These are phyloP conservation scores for Hypericum perforatum DNA, from an alignment of 345 rosid species.

Conservation along the genomic window DNA sequence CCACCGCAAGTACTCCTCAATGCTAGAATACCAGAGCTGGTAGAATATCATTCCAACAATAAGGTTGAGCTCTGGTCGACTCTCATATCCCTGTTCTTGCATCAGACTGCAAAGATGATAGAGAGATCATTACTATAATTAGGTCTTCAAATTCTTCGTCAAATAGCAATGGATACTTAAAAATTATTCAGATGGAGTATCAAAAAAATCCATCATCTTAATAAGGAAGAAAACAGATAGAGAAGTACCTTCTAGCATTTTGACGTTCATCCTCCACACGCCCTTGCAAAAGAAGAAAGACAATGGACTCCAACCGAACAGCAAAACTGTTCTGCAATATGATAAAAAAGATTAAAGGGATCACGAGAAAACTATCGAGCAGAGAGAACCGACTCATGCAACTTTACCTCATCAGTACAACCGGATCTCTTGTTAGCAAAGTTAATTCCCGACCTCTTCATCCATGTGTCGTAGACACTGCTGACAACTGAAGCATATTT, in stretches of 20 bases:
- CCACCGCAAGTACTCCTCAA: constrained; percentile 32
- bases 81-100: constrained; percentile 39
- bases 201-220: neutral
- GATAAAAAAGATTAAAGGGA: neutral
- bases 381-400: neutral
- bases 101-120: constrained; percentile 40
- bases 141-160: neutral
- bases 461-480: constrained; percentile 56
- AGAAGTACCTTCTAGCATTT: constrained; percentile 41
- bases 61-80: constrained; percentile 37
- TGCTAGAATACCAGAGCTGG: constrained; percentile 47
- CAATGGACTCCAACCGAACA: constrained; percentile 61
- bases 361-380: neutral
- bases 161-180: neutral
- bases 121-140: neutral
- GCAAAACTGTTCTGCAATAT: constrained; percentile 39
- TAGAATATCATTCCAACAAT: constrained; percentile 52
- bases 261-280: constrained; percentile 40
- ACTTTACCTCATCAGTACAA: constrained; percentile 33
- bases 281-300: constrained; percentile 39
- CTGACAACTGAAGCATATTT: constrained; percentile 27
- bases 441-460: constrained; percentile 40
- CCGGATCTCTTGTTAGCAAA: constrained; percentile 15
- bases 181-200: neutral
- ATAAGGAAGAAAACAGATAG: neutral